Conservation (phyloP, 1,284 basidiomycete species). For the Tylopilus sp. region DNA sequence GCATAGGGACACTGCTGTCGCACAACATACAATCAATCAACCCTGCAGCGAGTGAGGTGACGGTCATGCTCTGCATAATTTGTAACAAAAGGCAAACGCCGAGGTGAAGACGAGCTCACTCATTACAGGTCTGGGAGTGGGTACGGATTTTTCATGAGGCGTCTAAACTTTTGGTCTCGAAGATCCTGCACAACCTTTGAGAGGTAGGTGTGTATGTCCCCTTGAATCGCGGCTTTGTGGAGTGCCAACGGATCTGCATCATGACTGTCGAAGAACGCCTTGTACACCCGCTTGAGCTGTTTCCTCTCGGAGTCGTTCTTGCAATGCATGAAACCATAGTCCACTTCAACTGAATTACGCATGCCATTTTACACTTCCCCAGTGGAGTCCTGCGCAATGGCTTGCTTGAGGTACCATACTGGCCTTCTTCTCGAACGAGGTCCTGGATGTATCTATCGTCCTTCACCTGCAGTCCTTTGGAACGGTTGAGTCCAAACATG, state of each 20-base stretch:
- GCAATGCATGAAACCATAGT: slow-evolving; percentile 6
- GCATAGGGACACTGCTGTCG: no score
- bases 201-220: slow-evolving; percentile 2
- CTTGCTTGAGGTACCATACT: slow-evolving; percentile 2
- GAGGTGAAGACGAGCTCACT: neutral
- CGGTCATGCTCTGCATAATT: neutral
- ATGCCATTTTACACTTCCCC: neutral
- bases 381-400: neutral
- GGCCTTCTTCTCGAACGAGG: slow-evolving; percentile 1
- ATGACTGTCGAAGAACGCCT: slow-evolving; percentile 1
- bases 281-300: slow-evolving; percentile 8
- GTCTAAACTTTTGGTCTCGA: neutral
- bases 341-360: neutral
- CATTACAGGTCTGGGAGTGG: slow-evolving; percentile 4
- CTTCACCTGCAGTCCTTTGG: slow-evolving; percentile 2
- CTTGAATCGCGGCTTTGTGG: slow-evolving; percentile 7
- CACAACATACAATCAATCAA: no score
- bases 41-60: neutral
- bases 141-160: slow-evolving; percentile 7
- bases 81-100: neutral
- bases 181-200: slow-evolving; percentile 2
- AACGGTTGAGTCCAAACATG: slow-evolving; percentile 2
- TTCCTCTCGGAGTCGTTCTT: slow-evolving; percentile 2
- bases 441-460: neutral
- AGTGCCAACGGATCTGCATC: slow-evolving; percentile 3